A percentile compares a stretch with the other conserved stretches of the same genome.
Conservation (phyloP, 1,284 basidiomycete genomes). For the Farysia itapuensis region DNA sequence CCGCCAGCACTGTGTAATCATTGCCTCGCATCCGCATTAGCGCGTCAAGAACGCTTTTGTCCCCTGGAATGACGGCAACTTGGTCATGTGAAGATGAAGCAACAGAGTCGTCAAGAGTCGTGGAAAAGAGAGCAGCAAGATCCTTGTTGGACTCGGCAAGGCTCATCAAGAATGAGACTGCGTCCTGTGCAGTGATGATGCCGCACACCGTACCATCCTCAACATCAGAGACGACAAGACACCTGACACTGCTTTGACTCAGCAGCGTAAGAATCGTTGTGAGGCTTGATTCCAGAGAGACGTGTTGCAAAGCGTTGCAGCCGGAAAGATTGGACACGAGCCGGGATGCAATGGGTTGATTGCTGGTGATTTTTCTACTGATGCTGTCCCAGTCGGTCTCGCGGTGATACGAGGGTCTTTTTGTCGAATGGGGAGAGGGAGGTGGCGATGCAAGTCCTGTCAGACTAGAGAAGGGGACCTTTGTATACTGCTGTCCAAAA, state of each 20-base stretch:
- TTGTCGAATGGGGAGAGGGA: slow-evolving; percentile 8
- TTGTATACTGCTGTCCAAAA: slow-evolving; percentile 13
- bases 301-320: slow-evolving; percentile 9
- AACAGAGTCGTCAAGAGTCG: slow-evolving; percentile 6
- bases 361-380: slow-evolving; percentile 4
- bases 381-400: not conserved
- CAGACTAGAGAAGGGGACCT: not conserved
- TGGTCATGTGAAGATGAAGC: slow-evolving; percentile 8
- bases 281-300: slow-evolving; percentile 10
- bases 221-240: slow-evolving; percentile 13
- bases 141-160: slow-evolving; percentile 12
- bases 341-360: slow-evolving; percentile 4
- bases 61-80: slow-evolving; percentile 21
- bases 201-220: slow-evolving; percentile 20
- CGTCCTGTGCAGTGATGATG: slow-evolving; percentile 19
- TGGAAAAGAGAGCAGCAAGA: slow-evolving; percentile 7
- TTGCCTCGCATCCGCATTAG: slow-evolving; percentile 30
- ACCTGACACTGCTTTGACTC: slow-evolving; percentile 10
- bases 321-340: slow-evolving; percentile 24
- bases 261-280: slow-evolving; percentile 6
- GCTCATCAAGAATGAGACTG: slow-evolving; percentile 15
- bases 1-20: slow-evolving; percentile 13
- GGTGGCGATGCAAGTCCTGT: slow-evolving; percentile 18
- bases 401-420: not conserved
- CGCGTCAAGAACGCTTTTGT: slow-evolving; percentile 29